Evolutionary conservation across 2,329 filamentous ascomycete species (phyloP).

Genomic region (Xylariaceae sp.): DNA sequence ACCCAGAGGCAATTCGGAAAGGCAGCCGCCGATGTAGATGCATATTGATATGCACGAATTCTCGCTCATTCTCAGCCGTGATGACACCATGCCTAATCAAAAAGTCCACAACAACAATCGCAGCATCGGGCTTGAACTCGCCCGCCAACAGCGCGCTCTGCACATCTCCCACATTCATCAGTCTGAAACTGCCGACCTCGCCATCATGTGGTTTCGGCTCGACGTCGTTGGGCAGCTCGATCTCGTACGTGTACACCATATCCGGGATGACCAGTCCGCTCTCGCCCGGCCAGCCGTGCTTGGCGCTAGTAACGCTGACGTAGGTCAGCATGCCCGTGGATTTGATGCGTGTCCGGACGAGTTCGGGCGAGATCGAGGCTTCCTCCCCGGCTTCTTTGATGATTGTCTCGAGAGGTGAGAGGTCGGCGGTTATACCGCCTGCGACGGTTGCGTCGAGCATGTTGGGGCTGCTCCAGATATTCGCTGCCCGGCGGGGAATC

Average conservation of each 20-base stretch:
- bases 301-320: slow-evolving; percentile 56
- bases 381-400: slow-evolving; percentile 69
- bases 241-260: slow-evolving; percentile 68
- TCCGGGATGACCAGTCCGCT: slow-evolving; percentile 40
- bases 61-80: slow-evolving; percentile 65
- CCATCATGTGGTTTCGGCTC: slow-evolving; percentile 67
- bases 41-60: slow-evolving; percentile 64
- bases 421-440: slow-evolving; percentile 63
- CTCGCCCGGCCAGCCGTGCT: slow-evolving; percentile 58
- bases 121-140: slow-evolving; percentile 84
- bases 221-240: slow-evolving; percentile 58
- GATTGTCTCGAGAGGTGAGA: slow-evolving; percentile 61
- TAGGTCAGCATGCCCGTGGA: slow-evolving; percentile 63
- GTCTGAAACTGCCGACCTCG: slow-evolving; percentile 72
- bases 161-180: slow-evolving; percentile 60
- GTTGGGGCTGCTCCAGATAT: slow-evolving; percentile 66
- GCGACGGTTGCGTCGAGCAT: slow-evolving; percentile 75
- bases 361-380: slow-evolving; percentile 58
- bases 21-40: slow-evolving; percentile 43
- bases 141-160: slow-evolving; percentile 57
- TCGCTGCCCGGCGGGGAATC: slow-evolving; percentile 60
- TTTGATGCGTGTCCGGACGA: slow-evolving; percentile 51
- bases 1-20: slow-evolving; percentile 16
- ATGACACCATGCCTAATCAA: slow-evolving; percentile 72
- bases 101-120: slow-evolving; percentile 75